These are phyloP conservation scores for Gossypium bickii DNA, from an alignment of 345 rosid species.

Conservation along the genomic window DNA sequence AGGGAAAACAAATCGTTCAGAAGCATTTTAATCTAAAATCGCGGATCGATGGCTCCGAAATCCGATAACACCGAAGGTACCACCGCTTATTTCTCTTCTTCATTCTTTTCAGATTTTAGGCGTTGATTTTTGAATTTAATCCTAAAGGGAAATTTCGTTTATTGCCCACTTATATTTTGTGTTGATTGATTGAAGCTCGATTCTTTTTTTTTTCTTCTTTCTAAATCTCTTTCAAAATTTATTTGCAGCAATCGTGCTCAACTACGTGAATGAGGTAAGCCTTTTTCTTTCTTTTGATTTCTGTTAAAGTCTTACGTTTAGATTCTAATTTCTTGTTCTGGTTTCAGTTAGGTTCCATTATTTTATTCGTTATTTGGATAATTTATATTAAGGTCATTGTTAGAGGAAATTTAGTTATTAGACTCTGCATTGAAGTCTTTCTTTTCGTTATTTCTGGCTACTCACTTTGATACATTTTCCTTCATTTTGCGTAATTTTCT, in stretches of 20 bases:
- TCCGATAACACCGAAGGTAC: constrained; percentile 68
- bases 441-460: neutral
- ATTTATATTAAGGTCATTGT: constrained; percentile 2
- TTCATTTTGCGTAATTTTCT: neutral
- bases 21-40: constrained; percentile 19
- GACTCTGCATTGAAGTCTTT: neutral
- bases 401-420: neutral
- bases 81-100: neutral
- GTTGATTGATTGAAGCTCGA: neutral
- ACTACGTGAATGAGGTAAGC: constrained; percentile 80
- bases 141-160: neutral
- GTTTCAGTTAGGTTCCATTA: neutral
- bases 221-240: constrained; percentile 7
- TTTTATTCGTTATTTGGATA: neutral
- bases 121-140: neutral
- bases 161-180: neutral
- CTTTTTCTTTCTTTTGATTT: neutral
- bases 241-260: constrained; percentile 81
- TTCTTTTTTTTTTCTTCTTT: neutral
- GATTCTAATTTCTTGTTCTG: neutral
- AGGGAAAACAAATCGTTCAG: neutral
- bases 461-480: neutral
- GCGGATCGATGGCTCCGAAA: constrained; percentile 68
- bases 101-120: neutral
- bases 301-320: constrained; percentile 2